Evolutionary conservation across 805 yeast species (phyloP).

Genomic region (Deakozyma indianensis): DNA sequence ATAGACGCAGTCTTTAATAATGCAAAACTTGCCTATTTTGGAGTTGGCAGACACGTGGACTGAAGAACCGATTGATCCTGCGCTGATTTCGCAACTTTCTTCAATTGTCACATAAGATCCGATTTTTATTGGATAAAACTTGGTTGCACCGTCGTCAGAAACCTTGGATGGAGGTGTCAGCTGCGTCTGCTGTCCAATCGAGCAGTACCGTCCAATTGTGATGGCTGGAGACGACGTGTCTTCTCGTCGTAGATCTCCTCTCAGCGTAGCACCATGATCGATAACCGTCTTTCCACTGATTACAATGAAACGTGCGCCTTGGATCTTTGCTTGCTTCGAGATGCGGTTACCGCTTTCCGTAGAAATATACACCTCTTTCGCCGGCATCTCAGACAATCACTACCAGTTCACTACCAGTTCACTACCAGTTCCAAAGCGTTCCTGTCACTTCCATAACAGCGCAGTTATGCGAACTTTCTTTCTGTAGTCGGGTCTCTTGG

Average conservation of each 20-base stretch:
- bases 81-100: conserved; percentile 15
- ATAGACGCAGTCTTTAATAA: conserved; percentile 25
- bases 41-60: conserved; percentile 23
- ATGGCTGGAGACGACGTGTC: conserved; percentile 17
- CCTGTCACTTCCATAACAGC: no score
- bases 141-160: conserved; percentile 4
- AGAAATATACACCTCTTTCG: conserved; percentile 7
- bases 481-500: no score
- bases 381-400: no score
- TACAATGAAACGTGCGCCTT: conserved; percentile 23
- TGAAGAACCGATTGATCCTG: conserved; percentile 25
- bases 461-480: no score
- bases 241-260: conserved; percentile 22
- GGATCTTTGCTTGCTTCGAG: conserved; percentile 19
- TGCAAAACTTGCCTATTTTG: conserved; percentile 20
- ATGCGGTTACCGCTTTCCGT: conserved; percentile 23
- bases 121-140: conserved; percentile 21
- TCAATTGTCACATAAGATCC: conserved; percentile 26
- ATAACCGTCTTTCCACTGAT: conserved; percentile 23
- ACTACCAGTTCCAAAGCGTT: no score
- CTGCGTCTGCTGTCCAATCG: conserved; percentile 12
- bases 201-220: conserved; percentile 23
- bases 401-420: no score
- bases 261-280: conserved; percentile 17
- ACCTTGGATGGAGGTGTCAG: conserved; percentile 20